Conservation (phyloP, 2,329 filamentous ascomycete genomes). For the Microthyrium microscopicum region DNA sequence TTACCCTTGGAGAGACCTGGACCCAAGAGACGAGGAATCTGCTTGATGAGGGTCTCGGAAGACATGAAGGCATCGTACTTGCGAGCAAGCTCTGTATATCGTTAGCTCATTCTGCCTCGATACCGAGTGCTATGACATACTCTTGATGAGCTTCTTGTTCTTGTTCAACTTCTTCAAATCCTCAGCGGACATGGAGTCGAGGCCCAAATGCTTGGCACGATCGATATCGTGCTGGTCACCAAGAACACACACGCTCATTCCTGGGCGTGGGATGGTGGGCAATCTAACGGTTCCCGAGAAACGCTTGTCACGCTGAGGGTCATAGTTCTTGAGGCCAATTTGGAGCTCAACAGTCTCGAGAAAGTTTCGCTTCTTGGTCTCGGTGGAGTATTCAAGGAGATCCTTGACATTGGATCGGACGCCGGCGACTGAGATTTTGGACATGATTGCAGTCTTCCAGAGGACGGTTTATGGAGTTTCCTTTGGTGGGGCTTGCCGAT, state of each 20-base stretch:
- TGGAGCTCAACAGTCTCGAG: slow-evolving; percentile 59
- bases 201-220: slow-evolving; percentile 96
- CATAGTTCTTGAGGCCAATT: slow-evolving; percentile 31
- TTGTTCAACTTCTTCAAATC: slow-evolving; percentile 99
- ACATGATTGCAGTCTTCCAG: slow-evolving; percentile 61
- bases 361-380: slow-evolving; percentile 98
- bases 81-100: slow-evolving; percentile 59
- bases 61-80: slow-evolving; percentile 99
- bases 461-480: slow-evolving; percentile 33
- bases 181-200: slow-evolving; percentile 95
- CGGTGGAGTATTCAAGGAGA: slow-evolving; percentile 84
- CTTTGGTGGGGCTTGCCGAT: slow-evolving; percentile 8
- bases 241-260: slow-evolving; percentile 79
- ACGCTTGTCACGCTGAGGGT: slow-evolving; percentile 99
- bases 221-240: slow-evolving; percentile 98
- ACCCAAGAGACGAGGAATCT: slow-evolving; percentile 98
- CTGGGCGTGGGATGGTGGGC: slow-evolving; percentile 75
- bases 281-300: slow-evolving; percentile 99
- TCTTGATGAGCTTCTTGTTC: slow-evolving; percentile 99
- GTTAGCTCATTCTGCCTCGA: background rate
- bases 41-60: slow-evolving; percentile 96
- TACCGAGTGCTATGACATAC: slow-evolving; percentile 2
- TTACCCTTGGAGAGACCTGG: slow-evolving; percentile 93
- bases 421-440: slow-evolving; percentile 43
- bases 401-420: slow-evolving; percentile 88